Evolutionary conservation across 2,329 filamentous ascomycete species (phyloP), one percentile per base, ranked within the genome.

Genomic region (Monilinia fructicola): DNA sequence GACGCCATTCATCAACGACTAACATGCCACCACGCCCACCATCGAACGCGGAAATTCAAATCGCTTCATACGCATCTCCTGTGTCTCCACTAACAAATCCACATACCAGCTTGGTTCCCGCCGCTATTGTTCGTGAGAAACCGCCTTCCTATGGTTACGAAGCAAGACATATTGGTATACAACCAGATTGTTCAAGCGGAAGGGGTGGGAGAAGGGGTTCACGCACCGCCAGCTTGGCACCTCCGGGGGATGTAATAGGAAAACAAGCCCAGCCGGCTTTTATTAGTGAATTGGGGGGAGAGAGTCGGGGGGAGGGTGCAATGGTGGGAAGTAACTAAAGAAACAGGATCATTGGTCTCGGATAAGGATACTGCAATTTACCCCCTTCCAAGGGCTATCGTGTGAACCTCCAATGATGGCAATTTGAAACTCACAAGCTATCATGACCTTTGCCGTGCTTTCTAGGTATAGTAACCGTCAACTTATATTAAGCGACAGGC

Each of bases 61-160:
- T 58, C 12, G 40, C 55, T 28, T 44, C 23, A 23, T 58, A 58
- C 11, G 55, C 10, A 28, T 58, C 55, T 28, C 55, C 40, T 28
- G 38, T 3, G 12, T 58, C 40, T 44, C 55, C 40, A 58, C 14
- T 16, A 11, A 28, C 55, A 14, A n/a, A 21, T 16, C 40, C 23
- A 31, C 40, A 46, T 14, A 31, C 23, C 7, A 58, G 23, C 11
- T 58, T 23, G 55, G 16, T 2, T 58, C 42, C 55, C 28, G 16
- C 23, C 21, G 16, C 18, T 14, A 31, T 11, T 18, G 16, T 1
- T 10, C 14, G 40, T 14, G 55, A 58, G 16, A 46, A 44, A 44
- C 21, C 40, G 28, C 55, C 55, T 21, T 58, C 55, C 4, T 58
- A 46, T 31, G 23, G 23, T 2, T 44, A 28, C 3, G 55, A 58